Evolutionary conservation across 306 rosid species (phyloP), one percentile per base, ranked within the genome.

Genomic region (Senna tora): DNA sequence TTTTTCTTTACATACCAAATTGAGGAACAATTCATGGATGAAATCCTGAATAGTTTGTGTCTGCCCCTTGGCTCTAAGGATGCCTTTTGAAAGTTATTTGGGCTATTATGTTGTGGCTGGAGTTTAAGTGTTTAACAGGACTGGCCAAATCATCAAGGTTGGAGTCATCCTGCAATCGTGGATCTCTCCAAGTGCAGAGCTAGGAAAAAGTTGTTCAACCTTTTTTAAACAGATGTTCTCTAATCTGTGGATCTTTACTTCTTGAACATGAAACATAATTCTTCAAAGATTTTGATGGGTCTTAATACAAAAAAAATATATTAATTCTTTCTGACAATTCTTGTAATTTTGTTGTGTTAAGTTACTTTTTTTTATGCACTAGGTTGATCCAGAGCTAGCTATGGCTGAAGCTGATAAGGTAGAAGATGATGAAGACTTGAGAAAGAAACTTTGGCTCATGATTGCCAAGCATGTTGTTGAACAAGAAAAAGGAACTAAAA

Each of bases 361-460:
- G 57, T 70, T 32, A 38, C 36, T 61, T 59, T 82, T 38, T 84
- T 82, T 38, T 84, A 52, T 85, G 63, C 39, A 17, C 57, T 73
- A 94, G 98, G 91, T 94, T 86, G 99, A 94, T 81, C 84, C 95
- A 68, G 98, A 94, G 84, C 92, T 94, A 77, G 99, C 99, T 53
- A 94, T 94, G 99, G 99, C 99, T 56, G 99, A 91, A 84, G 99
- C 99, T 77, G 99, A 94, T 75, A 91, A 89, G 75, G 99, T 94
- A 69, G 99, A 94, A 81, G 99, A 94, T 45, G 98, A 91, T 75
- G 96, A 89, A 82, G 99, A 91, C 82, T 83, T 94, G 77, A 89
- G 99, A 87, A 94, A 94, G 87, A 94, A 94, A 87, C 99, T 94
- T 17, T 94, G 95, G 96, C 97, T 91, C 58, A 91, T 91, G 99